Base-by-base conservation (phyloP, 352 stramenopile species). In the Pythium folliculosum region DNA sequence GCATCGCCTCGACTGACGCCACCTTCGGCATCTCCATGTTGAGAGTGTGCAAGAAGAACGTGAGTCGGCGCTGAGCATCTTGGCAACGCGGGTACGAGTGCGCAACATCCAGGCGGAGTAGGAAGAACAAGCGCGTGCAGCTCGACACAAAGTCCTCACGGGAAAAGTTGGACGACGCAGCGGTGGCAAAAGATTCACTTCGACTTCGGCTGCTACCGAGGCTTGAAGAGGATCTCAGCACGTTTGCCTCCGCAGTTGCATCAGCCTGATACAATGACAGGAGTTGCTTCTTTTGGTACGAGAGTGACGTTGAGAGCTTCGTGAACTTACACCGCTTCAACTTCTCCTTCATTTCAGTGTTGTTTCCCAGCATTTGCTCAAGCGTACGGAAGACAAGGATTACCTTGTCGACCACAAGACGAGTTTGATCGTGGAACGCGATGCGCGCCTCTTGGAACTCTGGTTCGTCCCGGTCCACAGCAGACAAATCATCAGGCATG, bases 11-110 rank as follows among this genome's bases (percentile, higher is more conserved):
- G 63, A 95, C 92, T 32, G 85, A 91, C 47, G 89, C 70, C 45
- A 93, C 83, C 2, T 73, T 80, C n/a, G 88, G 86, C 71, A 96
- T 96, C 38, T 90, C 79, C 88, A 96, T 96, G 67, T 82, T 86
- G 49, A 96, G 54, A 32, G 88, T 95, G 66, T 96, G 95, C 48
- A 92, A 51, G 71, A 96, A 96, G 62, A 96, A 96, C 69, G 85
- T 92, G 83, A 96, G 91, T 12, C 88, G 87, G 17, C 87, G 85
- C 66, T 89, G 85, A 10, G 85, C 88, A 75, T 96, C 88, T 30
- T 91, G 80, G 62, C 85, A 94, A 23, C 88, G 88, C 23, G 88
- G 88, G 25, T 94, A 64, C 9, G 88, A 82, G 70, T 96, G 86
- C 0, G 86, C 82, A 27, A 83, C 86, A 71, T 96, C 88, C 5